These are phyloP conservation scores for Echinochloa phyllopogon DNA, from an alignment of 176 grass and related monocot species.

Conservation along the genomic window DNA sequence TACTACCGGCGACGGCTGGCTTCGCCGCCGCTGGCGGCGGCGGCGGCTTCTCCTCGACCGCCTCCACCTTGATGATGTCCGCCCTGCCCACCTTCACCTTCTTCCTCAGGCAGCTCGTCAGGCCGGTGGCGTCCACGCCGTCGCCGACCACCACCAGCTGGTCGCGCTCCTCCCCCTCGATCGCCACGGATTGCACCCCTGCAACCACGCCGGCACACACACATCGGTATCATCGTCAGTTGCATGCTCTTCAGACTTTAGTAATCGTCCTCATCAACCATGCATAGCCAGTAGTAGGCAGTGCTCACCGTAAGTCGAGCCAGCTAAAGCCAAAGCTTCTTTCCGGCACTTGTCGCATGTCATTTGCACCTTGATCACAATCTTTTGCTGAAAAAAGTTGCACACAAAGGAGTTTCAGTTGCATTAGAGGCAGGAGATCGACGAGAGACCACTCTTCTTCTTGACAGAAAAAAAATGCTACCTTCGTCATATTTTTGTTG, in stretches of 20 bases:
- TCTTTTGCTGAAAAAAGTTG: constrained; percentile 48
- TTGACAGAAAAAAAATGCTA: background rate
- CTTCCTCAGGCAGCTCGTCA: constrained; percentile 51
- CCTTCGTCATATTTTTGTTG: constrained; percentile 35
- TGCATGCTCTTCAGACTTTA: background rate
- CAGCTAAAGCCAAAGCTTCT: constrained; percentile 51
- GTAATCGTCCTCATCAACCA: background rate
- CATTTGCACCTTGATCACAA: constrained; percentile 74
- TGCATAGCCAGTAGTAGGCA: background rate
- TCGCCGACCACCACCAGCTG: constrained; percentile 57
- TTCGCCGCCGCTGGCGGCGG: background rate
- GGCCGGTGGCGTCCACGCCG: constrained; percentile 53
- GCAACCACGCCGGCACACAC: background rate
- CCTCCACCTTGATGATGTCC: constrained; percentile 38
- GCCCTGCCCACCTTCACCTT: constrained; percentile 46
- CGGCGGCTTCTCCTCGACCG: background rate
- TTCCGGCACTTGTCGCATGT: constrained; percentile 61
- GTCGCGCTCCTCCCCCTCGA: constrained; percentile 43
- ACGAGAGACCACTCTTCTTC: background rate
- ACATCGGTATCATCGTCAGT: background rate
- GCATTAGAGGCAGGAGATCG: background rate
- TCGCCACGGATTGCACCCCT: constrained; percentile 48
- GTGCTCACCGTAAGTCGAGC: constrained; percentile 39
- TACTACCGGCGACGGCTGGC: background rate
- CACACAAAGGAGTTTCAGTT: background rate